These are phyloP conservation scores for Giardia duodenalis DNA, from an alignment of 208 protist genomes.

Conservation along the genomic window DNA sequence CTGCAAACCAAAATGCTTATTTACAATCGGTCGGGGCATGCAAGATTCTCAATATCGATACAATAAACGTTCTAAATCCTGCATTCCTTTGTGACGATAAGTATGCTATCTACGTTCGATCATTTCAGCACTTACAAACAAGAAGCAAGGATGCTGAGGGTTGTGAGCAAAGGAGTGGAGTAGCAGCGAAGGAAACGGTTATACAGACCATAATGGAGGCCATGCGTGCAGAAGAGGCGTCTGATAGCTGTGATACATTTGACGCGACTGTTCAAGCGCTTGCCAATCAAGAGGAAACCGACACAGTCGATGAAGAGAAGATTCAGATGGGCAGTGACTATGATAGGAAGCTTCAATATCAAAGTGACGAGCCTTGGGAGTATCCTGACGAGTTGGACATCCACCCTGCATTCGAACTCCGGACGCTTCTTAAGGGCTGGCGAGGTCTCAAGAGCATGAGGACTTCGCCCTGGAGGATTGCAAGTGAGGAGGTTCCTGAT, in stretches of 20 bases:
- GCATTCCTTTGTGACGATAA: not conserved
- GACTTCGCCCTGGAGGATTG: not conserved
- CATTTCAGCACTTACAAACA: not conserved
- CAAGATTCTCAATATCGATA: not conserved
- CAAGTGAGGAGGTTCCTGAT: not conserved
- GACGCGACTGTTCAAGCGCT: not conserved
- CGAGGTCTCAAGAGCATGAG: not conserved
- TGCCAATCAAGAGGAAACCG: not conserved
- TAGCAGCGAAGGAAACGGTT: not conserved
- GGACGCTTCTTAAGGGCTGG: not conserved
- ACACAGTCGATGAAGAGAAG: not conserved
- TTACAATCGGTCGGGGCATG: not conserved
- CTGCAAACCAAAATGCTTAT: not conserved
- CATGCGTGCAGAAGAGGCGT: not conserved
- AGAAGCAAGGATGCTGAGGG: not conserved
- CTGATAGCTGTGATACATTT: not conserved
- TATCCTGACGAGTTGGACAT: not conserved
- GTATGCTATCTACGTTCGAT: not conserved
- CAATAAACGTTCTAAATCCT: not conserved
- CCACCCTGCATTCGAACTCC: not conserved
- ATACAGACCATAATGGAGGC: not conserved
- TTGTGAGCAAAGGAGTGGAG: not conserved
- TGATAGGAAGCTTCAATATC: not conserved
- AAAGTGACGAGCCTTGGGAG: conserved; percentile 1
- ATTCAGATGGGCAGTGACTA: not conserved